phyloP scores from a whole-genome alignment of 2,329 filamentous ascomycete species.

The Pseudodiploospora longispora region DNA sequence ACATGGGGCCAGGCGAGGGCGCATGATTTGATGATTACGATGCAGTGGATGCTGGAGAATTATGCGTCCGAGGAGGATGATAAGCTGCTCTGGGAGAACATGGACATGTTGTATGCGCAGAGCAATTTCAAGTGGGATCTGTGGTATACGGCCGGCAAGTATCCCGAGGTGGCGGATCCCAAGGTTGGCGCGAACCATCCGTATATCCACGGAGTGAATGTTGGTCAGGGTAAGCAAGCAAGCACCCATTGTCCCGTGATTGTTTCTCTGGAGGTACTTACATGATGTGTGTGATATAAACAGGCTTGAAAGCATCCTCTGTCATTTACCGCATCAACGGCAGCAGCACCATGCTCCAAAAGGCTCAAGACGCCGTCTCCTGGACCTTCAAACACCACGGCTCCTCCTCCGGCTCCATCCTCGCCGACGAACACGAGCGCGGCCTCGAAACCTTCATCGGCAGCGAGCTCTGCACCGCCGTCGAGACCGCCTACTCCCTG shows the following conservation, averaged over 20 bases:
- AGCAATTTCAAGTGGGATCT: conserved; percentile 19
- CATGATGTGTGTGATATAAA: neutral
- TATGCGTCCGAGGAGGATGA: conserved; percentile 17
- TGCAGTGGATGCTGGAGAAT: conserved; percentile 33
- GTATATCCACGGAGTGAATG: conserved; percentile 35
- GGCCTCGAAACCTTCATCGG: conserved; percentile 28
- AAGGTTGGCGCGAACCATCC: conserved; percentile 14
- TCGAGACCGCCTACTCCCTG: conserved; percentile 25
- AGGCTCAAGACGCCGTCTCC: conserved; percentile 28
- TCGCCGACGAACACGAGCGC: conserved; percentile 32
- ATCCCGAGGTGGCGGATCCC: conserved; percentile 13
- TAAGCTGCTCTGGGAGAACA: conserved; percentile 29
- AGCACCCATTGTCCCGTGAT: neutral
- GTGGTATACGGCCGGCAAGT: conserved; percentile 18
- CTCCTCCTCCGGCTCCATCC: conserved; percentile 32
- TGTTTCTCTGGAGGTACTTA: too few relatives aligned
- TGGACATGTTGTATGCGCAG: conserved; percentile 29
- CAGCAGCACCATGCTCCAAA: conserved; percentile 25
- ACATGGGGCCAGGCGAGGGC: conserved; percentile 25
- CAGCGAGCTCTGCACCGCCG: conserved; percentile 27
- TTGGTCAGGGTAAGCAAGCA: conserved; percentile 29
- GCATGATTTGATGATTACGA: conserved; percentile 30
- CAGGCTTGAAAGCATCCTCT: conserved; percentile 31
- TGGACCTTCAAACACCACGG: conserved; percentile 30
- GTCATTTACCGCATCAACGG: conserved; percentile 33